Evolutionary conservation across 495 filamentous ascomycete genomes (phyloP).

Genomic region (Penicillium canariense): DNA sequence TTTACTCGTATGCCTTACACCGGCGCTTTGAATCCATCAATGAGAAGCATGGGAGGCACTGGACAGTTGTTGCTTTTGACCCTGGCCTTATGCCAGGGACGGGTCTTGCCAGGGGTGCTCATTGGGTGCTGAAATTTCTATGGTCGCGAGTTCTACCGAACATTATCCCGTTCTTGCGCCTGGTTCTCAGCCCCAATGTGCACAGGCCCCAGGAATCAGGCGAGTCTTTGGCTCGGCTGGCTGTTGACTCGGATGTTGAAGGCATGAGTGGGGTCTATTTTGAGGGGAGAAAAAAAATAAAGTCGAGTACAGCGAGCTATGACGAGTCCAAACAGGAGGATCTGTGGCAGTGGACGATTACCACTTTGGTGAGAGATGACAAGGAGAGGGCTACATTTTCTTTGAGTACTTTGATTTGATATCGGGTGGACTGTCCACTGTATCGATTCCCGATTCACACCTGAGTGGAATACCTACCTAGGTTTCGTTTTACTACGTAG

Average conservation of each 20-base stretch:
- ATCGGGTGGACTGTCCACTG: neutral
- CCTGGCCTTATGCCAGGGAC: constrained; percentile 50
- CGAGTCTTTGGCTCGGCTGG: constrained; percentile 34
- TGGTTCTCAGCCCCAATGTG: constrained; percentile 30
- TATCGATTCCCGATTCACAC: no score
- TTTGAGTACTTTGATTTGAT: neutral
- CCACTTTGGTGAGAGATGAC: constrained; percentile 33
- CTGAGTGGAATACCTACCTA: no score
- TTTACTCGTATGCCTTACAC: constrained; percentile 44
- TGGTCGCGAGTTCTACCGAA: constrained; percentile 37
- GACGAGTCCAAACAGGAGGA: constrained; percentile 44
- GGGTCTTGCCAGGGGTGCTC: constrained; percentile 32
- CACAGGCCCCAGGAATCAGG: constrained; percentile 39
- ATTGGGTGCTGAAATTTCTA: constrained; percentile 12
- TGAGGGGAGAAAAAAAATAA: constrained; percentile 34
- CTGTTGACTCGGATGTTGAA: constrained; percentile 22
- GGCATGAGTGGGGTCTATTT: constrained; percentile 39
- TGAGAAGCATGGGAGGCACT: constrained; percentile 17
- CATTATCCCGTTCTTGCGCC: constrained; percentile 32
- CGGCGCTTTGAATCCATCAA: constrained; percentile 24
- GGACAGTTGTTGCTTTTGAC: constrained; percentile 40
- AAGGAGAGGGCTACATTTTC: constrained; percentile 29
- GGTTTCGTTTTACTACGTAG: no score
- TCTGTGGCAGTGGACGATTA: constrained; percentile 50
- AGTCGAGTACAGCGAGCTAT: constrained; percentile 38